These are phyloP conservation scores for Teratosphaeriaceae sp. DNA, from an alignment of 2,329 filamentous ascomycete genomes.

Conservation along the genomic window DNA sequence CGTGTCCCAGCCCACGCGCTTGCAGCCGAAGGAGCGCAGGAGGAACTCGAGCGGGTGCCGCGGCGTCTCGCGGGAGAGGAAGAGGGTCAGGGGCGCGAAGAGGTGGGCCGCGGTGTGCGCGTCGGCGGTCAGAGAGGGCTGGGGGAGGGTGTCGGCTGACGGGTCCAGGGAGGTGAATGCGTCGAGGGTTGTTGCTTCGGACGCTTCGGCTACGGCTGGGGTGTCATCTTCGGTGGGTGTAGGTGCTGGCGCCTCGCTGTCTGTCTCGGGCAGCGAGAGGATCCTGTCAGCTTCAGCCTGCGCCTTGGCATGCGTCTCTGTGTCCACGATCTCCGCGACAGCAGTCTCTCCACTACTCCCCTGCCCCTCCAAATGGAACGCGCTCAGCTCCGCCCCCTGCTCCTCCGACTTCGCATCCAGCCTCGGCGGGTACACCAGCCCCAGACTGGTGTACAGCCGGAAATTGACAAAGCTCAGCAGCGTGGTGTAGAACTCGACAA, in stretches of 20 bases:
- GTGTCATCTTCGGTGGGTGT: too few species aligned
- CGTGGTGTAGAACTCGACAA: conserved; percentile 98
- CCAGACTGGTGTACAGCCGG: conserved; percentile 82
- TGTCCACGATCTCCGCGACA: conserved; percentile 15
- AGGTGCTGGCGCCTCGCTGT: too few species aligned
- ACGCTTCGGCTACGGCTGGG: too few species aligned
- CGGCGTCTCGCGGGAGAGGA: conserved; percentile 87
- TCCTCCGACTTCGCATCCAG: conserved; percentile 86
- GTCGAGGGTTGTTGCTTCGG: conserved; percentile 62
- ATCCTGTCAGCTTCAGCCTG: conserved; percentile 28
- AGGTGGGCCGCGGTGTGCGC: conserved; percentile 61
- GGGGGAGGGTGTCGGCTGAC: conserved; percentile 77
- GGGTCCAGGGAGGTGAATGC: conserved; percentile 82
- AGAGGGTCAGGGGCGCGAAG: conserved; percentile 86
- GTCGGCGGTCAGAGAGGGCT: conserved; percentile 59
- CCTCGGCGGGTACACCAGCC: conserved; percentile 90
- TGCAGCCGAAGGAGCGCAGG: conserved; percentile 89
- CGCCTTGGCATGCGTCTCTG: conserved; percentile 32
- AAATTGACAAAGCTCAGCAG: conserved; percentile 95
- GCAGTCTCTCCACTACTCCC: conserved; percentile 31
- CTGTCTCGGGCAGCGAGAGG: neutral
- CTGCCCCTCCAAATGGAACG: conserved; percentile 82
- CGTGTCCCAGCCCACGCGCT: conserved; percentile 89
- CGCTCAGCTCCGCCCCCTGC: conserved; percentile 79
- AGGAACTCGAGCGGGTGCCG: conserved; percentile 88